Percentiles rank a stretch among this genome's conserved stretches.
Evolutionary conservation across 202 grass and related monocot species (phyloP).

Genomic region (Schoenoplectus triqueter): DNA sequence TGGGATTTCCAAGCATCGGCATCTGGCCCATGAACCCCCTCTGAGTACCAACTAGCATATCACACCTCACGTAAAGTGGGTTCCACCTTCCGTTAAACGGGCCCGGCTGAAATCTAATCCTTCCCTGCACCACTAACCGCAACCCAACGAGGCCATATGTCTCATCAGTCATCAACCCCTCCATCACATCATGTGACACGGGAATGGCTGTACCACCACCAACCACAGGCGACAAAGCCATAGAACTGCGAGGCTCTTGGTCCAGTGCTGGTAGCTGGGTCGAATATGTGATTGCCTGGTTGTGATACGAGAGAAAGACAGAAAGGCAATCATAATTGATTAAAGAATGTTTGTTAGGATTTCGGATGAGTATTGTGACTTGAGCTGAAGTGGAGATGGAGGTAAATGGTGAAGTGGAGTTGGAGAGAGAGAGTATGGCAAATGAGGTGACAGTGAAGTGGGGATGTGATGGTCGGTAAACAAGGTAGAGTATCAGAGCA

Average conservation of each 20-base stretch:
- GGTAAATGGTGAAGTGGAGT: constrained; percentile 21
- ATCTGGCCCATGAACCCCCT: constrained; percentile 38
- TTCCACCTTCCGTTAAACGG: constrained; percentile 64
- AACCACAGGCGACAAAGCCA: constrained; percentile 59
- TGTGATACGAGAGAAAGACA: constrained; percentile 66
- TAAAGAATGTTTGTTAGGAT: constrained; percentile 54
- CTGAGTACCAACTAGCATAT: constrained; percentile 62
- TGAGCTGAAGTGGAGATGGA: constrained; percentile 59
- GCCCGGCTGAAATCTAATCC: constrained; percentile 59
- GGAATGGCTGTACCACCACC: constrained; percentile 37
- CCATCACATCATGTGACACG: constrained; percentile 51
- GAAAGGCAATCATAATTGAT: constrained; percentile 67
- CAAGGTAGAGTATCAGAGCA: constrained; percentile 64
- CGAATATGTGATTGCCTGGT: constrained; percentile 59
- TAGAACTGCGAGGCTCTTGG: constrained; percentile 53
- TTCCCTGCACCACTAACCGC: constrained; percentile 69
- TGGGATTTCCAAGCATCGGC: constrained; percentile 54
- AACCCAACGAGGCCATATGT: constrained; percentile 57
- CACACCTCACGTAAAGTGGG: constrained; percentile 71
- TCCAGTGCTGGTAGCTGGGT: constrained; percentile 54
- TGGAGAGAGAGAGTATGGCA: constrained; percentile 56
- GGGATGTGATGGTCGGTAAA: constrained; percentile 62
- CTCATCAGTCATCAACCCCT: constrained; percentile 60
- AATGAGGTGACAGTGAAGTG: constrained; percentile 56
- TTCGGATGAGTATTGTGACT: constrained; percentile 68